These are phyloP conservation scores for Periconia sp. DNA, from an alignment of 2,329 filamentous ascomycete species.

Conservation along the genomic window DNA sequence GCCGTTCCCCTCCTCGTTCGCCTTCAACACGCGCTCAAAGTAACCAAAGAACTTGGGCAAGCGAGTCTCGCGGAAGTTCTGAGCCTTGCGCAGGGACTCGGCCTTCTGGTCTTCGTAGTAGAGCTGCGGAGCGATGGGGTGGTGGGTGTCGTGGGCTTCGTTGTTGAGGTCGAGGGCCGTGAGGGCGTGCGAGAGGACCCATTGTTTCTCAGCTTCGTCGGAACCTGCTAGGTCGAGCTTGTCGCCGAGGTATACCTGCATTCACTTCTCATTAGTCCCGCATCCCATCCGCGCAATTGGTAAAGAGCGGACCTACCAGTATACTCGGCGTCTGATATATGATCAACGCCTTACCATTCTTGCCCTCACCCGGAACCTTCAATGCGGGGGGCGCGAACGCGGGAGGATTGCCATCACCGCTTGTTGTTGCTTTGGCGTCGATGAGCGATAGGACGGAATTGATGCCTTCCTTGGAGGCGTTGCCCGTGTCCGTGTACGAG, in stretches of 20 bases:
- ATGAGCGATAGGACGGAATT: conserved; percentile 54
- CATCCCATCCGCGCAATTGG: neutral
- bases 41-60: conserved; percentile 74
- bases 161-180: conserved; percentile 73
- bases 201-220: conserved; percentile 54
- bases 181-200: conserved; percentile 64
- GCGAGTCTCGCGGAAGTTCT: conserved; percentile 61
- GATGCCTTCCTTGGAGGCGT: conserved; percentile 54
- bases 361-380: conserved; percentile 49
- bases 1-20: conserved; percentile 57
- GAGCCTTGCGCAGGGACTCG: conserved; percentile 61
- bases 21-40: conserved; percentile 66
- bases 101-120: conserved; percentile 78
- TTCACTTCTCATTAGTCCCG: neutral
- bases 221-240: conserved; percentile 59
- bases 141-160: conserved; percentile 75
- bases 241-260: conserved; percentile 62
- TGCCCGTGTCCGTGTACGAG: conserved; percentile 65
- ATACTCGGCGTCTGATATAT: conserved; percentile 75
- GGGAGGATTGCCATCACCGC: conserved; percentile 62
- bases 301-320: conserved; percentile 39
- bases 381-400: conserved; percentile 68
- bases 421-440: conserved; percentile 48
- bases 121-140: conserved; percentile 61
- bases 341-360: conserved; percentile 58